Conservation (phyloP, 352 stramenopile species). For the Phytopythium delawarense region DNA sequence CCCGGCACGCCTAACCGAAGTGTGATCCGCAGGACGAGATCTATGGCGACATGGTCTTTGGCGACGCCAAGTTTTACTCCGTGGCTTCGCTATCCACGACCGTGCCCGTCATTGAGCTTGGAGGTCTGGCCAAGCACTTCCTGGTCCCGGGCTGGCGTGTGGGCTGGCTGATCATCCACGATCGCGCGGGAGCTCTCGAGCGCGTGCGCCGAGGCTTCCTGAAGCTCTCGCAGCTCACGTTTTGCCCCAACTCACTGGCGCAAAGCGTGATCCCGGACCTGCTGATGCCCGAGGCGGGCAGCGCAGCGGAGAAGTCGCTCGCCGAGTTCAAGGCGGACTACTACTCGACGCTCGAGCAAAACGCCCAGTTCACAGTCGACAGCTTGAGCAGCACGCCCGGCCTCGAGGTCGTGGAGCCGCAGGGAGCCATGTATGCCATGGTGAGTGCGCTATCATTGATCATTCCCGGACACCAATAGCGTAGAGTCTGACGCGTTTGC, state of each 20-base stretch:
- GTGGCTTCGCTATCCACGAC: slow-evolving; percentile 80
- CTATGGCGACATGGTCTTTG: slow-evolving; percentile 83
- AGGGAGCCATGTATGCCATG: slow-evolving; percentile 96
- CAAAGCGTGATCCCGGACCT: slow-evolving; percentile 82
- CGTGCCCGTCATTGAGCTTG: slow-evolving; percentile 76
- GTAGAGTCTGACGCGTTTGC: neutral
- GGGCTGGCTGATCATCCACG: slow-evolving; percentile 94
- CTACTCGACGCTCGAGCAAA: slow-evolving; percentile 76
- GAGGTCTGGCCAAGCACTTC: slow-evolving; percentile 95
- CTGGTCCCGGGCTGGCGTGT: slow-evolving; percentile 94
- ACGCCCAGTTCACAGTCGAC: slow-evolving; percentile 80
- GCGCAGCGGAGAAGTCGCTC: slow-evolving; percentile 56
- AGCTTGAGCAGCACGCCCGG: slow-evolving; percentile 74
- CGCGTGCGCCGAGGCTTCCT: slow-evolving; percentile 88
- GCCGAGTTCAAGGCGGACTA: slow-evolving; percentile 82
- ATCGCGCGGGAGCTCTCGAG: slow-evolving; percentile 72
- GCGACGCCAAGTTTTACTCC: slow-evolving; percentile 69
- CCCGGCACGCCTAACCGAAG: neutral
- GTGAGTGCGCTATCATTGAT: slow-evolving; percentile 17
- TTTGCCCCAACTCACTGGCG: slow-evolving; percentile 88
- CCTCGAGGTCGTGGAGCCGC: slow-evolving; percentile 84
- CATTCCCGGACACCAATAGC: no score
- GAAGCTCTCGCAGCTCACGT: slow-evolving; percentile 90
- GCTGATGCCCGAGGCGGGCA: slow-evolving; percentile 59
- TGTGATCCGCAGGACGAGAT: slow-evolving; percentile 56